Percentiles rank a stretch among this genome's conserved stretches.
phyloP scores from a whole-genome alignment of 2,329 filamentous ascomycete genomes.

The Ceratocystis albifundus region DNA sequence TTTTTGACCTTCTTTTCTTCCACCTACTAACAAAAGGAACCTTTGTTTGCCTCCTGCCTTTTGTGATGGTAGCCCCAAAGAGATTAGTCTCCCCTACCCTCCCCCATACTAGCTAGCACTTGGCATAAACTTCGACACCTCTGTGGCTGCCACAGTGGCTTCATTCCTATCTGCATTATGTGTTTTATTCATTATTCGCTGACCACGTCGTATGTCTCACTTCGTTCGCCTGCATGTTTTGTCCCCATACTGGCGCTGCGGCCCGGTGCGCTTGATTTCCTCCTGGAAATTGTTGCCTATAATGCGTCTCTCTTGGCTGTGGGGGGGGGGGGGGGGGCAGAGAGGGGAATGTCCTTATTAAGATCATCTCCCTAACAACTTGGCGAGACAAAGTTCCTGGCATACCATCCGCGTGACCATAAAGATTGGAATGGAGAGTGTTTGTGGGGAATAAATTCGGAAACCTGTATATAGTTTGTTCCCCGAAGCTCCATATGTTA shows the following conservation, averaged over 20 bases:
- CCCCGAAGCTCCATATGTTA: background rate
- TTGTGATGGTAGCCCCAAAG: background rate
- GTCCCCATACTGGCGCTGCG: conserved; percentile 1
- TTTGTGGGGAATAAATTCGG: conserved; percentile 2
- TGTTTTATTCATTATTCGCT: background rate
- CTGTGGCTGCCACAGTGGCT: background rate
- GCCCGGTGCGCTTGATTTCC: background rate
- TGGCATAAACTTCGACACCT: background rate
- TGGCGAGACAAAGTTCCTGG: conserved; percentile 11
- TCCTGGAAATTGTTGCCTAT: background rate
- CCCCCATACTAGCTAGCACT: background rate
- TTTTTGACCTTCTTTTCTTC: background rate
- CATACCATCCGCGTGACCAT: background rate
- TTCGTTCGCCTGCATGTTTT: conserved; percentile 8
- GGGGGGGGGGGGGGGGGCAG: background rate
- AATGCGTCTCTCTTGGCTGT: background rate
- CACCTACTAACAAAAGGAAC: background rate
- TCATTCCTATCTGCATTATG: background rate
- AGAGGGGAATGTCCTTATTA: background rate
- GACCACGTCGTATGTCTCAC: conserved; percentile 2
- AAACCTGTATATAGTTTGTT: background rate
- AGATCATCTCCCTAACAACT: conserved; percentile 5
- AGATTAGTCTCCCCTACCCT: background rate
- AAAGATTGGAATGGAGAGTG: conserved; percentile 5
- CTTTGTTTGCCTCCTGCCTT: background rate